These are phyloP conservation scores for Trichopus zeylanicus DNA, from an alignment of 116 monocot genomes.

Conservation along the genomic window DNA sequence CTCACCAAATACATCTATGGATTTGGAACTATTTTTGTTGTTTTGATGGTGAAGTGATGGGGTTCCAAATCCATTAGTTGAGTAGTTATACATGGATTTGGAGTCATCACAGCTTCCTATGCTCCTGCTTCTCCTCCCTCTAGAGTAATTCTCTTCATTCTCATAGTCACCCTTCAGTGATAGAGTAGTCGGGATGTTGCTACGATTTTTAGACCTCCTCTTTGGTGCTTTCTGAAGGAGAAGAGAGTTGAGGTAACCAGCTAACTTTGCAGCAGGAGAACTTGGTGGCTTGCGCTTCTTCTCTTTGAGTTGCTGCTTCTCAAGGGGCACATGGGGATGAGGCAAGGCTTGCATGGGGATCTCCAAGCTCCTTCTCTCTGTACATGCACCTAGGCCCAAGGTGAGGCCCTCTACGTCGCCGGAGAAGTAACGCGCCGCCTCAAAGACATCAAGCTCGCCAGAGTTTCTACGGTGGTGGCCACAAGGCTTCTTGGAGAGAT, in stretches of 20 bases:
- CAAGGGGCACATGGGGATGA: not conserved
- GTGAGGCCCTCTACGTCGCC: constrained; percentile 6
- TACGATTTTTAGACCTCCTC: too few species aligned
- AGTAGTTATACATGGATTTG: not conserved
- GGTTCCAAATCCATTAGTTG: not conserved
- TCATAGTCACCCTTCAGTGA: constrained; percentile 2
- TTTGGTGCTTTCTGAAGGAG: too few species aligned
- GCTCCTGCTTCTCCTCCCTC: constrained; percentile 5
- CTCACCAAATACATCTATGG: not conserved
- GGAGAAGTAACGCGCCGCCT: constrained; percentile 41
- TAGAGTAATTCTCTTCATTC: not conserved
- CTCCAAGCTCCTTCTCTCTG: constrained; percentile 6
- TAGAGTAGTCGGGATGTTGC: not conserved
- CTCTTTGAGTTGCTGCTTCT: not conserved
- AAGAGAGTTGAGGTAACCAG: too few species aligned
- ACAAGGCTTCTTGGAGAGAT: not conserved
- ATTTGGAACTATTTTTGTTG: not conserved
- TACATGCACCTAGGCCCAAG: not conserved
- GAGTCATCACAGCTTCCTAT: not conserved
- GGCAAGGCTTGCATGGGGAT: not conserved
- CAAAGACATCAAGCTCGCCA: constrained; percentile 43
- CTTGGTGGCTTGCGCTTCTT: not conserved
- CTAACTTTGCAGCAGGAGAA: too few species aligned
- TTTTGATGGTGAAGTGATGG: not conserved
- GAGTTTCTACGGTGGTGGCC: constrained; percentile 13